Percentiles rank a stretch among this genome's conserved stretches.
These are phyloP conservation scores for Yamadazyma diospyri DNA, from an alignment of 1,139 yeast genomes.

Conservation along the genomic window DNA sequence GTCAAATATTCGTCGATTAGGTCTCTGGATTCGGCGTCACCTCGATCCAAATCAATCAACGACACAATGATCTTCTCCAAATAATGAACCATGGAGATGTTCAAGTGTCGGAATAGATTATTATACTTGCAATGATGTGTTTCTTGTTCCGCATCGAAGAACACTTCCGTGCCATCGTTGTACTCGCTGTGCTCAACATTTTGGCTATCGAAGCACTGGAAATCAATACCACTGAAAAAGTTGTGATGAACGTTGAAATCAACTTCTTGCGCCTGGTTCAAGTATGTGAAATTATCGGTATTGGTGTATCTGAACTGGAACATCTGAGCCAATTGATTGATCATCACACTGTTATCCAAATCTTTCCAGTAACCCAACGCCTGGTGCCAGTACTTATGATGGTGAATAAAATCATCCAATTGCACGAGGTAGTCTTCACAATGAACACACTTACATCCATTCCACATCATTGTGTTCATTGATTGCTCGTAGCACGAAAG, in stretches of 20 bases:
- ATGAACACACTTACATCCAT: conserved; percentile 63
- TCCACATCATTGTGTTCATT: conserved; percentile 69
- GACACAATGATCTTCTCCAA: conserved; percentile 28
- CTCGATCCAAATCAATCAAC: conserved; percentile 36
- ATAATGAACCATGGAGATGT: conserved; percentile 30
- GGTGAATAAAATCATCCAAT: conserved; percentile 57
- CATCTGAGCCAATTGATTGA: conserved; percentile 49
- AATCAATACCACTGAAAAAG: conserved; percentile 25
- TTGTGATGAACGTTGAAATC: conserved; percentile 39
- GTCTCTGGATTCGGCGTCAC: conserved; percentile 38
- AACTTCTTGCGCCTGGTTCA: conserved; percentile 22
- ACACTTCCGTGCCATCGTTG: conserved; percentile 27
- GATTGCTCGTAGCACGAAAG: conserved; percentile 67
- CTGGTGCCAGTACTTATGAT: conserved; percentile 55
- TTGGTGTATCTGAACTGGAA: conserved; percentile 31
- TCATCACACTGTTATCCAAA: conserved; percentile 53
- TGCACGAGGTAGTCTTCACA: conserved; percentile 47
- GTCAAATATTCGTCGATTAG: conserved; percentile 27
- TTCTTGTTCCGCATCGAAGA: conserved; percentile 22
- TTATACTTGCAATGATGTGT: conserved; percentile 14
- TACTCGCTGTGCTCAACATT: conserved; percentile 38
- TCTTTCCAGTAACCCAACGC: conserved; percentile 50
- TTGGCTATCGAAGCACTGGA: conserved; percentile 33
- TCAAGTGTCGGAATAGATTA: conserved; percentile 17
- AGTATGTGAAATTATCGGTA: conserved; percentile 23